Evolutionary conservation across 305 asterid species (phyloP).

Genomic region (Plantago rigida): DNA sequence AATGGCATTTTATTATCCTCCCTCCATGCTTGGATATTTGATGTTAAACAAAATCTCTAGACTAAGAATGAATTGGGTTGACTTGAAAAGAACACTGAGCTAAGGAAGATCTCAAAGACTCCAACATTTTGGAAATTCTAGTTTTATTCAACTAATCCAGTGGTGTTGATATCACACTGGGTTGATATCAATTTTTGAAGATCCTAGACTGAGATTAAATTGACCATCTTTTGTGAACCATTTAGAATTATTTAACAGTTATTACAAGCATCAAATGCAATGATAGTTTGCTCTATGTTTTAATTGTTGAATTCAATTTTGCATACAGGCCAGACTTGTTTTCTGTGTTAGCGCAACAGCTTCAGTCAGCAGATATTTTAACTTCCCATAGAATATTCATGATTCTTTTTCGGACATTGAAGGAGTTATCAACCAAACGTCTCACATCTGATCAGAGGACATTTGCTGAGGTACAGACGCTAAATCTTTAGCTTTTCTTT

Average conservation of each 20-base stretch:
- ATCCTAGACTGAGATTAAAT: neutral
- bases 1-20: neutral
- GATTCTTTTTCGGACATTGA: constrained; percentile 83
- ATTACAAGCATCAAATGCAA: constrained; percentile 12
- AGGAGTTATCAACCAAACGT: constrained; percentile 90
- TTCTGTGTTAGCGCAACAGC: constrained; percentile 75
- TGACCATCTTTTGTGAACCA: neutral
- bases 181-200: neutral
- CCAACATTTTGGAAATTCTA: neutral
- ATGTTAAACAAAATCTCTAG: neutral
- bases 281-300: constrained; percentile 5
- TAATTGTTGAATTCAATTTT: constrained; percentile 26
- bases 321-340: constrained; percentile 84
- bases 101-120: neutral
- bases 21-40: neutral
- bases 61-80: neutral
- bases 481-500: constrained; percentile 12
- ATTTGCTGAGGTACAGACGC: constrained; percentile 55
- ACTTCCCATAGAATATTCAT: constrained; percentile 79
- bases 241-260: constrained; percentile 5
- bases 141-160: neutral
- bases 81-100: neutral
- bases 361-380: constrained; percentile 76
- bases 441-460: constrained; percentile 74
- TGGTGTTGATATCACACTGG: neutral